Percentiles rank a stretch among this genome's conserved stretches.
Conservation (phyloP, 345 rosid species). For the Arabis alpina region DNA sequence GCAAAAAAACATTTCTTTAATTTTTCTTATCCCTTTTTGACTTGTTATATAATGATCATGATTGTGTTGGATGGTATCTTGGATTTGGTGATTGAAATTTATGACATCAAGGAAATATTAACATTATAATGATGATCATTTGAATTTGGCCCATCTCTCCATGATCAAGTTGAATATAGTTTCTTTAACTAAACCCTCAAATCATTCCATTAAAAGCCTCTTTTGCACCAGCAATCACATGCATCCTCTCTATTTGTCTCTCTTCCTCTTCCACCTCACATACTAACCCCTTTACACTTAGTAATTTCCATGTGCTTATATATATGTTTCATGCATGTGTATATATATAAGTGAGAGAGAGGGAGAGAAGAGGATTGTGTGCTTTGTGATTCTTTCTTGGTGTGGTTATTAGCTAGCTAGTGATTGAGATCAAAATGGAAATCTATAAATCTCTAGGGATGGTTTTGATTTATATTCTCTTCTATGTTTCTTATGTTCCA, state of each 20-base stretch:
- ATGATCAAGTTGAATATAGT: constrained; percentile 40
- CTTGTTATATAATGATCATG: constrained; percentile 38
- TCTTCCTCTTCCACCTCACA: constrained; percentile 33
- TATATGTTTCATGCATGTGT: constrained; percentile 25
- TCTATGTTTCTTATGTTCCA: constrained; percentile 29
- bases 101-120: constrained; percentile 40
- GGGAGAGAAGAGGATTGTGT: constrained; percentile 1
- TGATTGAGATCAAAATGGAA: constrained; percentile 28
- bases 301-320: constrained; percentile 1
- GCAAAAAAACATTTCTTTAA: constrained; percentile 8
- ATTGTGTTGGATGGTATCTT: constrained; percentile 44
- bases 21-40: constrained; percentile 22
- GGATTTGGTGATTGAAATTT: constrained; percentile 41
- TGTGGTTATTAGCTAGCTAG: constrained; percentile 10
- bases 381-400: constrained; percentile 15
- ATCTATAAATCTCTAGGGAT: background rate
- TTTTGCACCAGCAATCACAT: constrained; percentile 43
- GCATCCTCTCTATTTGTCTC: constrained; percentile 38
- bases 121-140: constrained; percentile 26
- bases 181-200: constrained; percentile 34
- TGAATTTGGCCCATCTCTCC: constrained; percentile 38
- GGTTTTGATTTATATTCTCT: constrained; percentile 18
- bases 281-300: constrained; percentile 4
- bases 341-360: constrained; percentile 37
- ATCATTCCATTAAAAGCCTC: constrained; percentile 37